Evolutionary conservation across 805 yeast species (phyloP), one percentile per base, ranked within the genome.

Genomic region (Monosporozyma servazzii): DNA sequence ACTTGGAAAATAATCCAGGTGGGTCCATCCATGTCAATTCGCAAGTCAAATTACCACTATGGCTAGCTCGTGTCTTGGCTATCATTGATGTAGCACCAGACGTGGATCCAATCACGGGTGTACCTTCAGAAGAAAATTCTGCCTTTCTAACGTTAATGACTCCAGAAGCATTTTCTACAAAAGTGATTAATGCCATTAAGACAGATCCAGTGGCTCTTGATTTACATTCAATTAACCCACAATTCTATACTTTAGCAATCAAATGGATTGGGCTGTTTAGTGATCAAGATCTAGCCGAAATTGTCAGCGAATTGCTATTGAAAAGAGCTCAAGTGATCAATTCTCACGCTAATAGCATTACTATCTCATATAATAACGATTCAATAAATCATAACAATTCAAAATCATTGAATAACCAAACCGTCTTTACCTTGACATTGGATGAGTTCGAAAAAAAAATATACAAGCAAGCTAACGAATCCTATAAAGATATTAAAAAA

Each of bases 1-100:
- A 84, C 61, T 71, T 91, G 6, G 90, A 85, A 60, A 88, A 90
- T 7, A 80, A 84, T 54, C 86, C 88, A 0, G 87, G 85, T 1
- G 75, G 79, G 55, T 66, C 69, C n/a, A 68, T 72, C n/a, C 56
- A 54, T 39, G 59, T 79, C 58, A 82, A 80, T 33, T 74, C 89
- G 2, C 81, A 81, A 59, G 60, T 88, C 3, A 90, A 86, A 52
- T 72, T 91, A 23, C 98, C 98, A 0, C 66, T 89, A 29, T 91
- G 98, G 98, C 68, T 91, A 41, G 95, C 96, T 0, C 82, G 82
- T 53, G 77, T 85, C 1, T 69, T 90, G 31, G 96, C 96, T 0
- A 71, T 78, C 18, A 58, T 68, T 13, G 56, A 53, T 13, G 55
- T 60, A 8, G 71, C 66, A 13, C 56, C 57, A 7, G 59, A 56